Base-by-base conservation (phyloP, 371 early-diverging fungal species). In the Mortierella sp. region DNA sequence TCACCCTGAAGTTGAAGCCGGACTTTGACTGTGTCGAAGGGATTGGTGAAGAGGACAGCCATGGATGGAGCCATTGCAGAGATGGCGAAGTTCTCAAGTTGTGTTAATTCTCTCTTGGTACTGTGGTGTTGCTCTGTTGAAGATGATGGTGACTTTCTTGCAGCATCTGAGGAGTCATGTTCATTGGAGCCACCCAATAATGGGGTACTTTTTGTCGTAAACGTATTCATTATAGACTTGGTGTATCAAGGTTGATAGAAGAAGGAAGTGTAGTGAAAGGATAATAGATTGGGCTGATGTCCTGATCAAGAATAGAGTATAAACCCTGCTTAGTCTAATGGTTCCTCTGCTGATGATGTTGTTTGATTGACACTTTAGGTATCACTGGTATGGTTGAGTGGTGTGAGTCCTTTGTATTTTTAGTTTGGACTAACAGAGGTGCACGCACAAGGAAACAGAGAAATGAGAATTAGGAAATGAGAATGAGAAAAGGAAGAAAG, bases 41-140 rank as follows among this genome's bases (percentile, higher is more conserved):
- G 91, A 70, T 91, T 89, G 62, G 91, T 91, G 84, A 91, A 90
- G 59, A 91, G 75, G 42, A 89, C 90, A 32, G 91, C 91, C 35
- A 84, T 72, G 19, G 89, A 87, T 2, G 90, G 90, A 4, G 90
- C 86, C 49, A 86, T 17, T 13, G 88, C 87, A 19, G 88, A 88
- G 57, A 89, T 81, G 12, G 79, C 83, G 83, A 88, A 88, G 71
- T 83, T 84, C 68, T 89, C 88, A 23, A 79, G 53, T 51, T 72
- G 74, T 1, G 76, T 76, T 63, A 82, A 65, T 35, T 82, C 75
- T 54, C 60, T 59, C 75, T 80, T 79, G 68, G 58, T 13, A 17
- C 26, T 28, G 19, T 26, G 56, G 23, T 28, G 49, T 15, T 22
- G 53, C 23, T n/a, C 45, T 26, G 57, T 49, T 17, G 58, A 32